Percentiles rank a stretch among this genome's conserved stretches.
Conservation (phyloP, 306 rosid species). For the Styphnolobium japonicum region DNA sequence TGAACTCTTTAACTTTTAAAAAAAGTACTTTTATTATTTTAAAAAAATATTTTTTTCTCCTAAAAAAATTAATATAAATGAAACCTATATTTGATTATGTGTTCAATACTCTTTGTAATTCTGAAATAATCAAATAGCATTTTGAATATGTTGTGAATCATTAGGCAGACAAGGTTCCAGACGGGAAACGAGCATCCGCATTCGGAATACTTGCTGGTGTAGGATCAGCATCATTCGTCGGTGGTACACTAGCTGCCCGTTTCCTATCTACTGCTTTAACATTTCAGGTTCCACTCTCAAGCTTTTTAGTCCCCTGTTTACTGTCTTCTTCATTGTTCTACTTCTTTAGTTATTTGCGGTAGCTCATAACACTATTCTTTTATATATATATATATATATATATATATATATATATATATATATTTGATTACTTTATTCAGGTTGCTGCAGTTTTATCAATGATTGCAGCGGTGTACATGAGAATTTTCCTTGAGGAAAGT, state of each 20-base stretch:
- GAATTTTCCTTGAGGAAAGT: conserved; percentile 78
- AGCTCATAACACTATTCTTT: background rate
- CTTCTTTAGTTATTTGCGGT: background rate
- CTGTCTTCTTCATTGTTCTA: background rate
- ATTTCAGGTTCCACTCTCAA: conserved; percentile 55
- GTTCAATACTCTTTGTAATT: no score
- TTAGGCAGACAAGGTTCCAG: conserved; percentile 74
- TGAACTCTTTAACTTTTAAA: no score
- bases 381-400: no score
- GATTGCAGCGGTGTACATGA: conserved; percentile 66
- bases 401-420: no score
- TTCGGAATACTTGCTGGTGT: conserved; percentile 78
- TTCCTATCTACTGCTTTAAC: conserved; percentile 58
- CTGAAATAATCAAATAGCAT: no score
- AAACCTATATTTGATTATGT: no score
- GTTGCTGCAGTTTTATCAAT: conserved; percentile 64
- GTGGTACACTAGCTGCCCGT: conserved; percentile 75
- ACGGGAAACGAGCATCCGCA: conserved; percentile 52
- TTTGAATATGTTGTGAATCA: no score
- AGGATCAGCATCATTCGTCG: conserved; percentile 59
- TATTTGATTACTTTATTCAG: conserved; percentile 27
- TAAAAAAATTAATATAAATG: no score
- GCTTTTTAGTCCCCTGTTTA: background rate
- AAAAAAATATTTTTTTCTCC: no score
- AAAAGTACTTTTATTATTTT: no score